Base-by-base conservation (phyloP, 441 rosid genomes). In the Bocquillonia castaneifolia region DNA sequence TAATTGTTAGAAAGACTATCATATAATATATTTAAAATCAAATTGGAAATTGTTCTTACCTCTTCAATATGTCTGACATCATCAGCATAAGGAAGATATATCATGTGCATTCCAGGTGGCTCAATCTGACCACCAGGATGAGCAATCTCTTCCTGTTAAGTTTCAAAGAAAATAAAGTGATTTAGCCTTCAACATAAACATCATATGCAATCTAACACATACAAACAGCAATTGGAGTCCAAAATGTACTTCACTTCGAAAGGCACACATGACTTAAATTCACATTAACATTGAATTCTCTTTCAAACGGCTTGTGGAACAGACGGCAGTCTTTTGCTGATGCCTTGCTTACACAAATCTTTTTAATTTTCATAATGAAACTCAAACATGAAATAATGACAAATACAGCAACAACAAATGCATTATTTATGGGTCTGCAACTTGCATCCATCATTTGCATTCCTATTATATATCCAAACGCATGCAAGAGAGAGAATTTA, bases 71-170 rank as follows among this genome's bases (percentile, higher is more conserved):
- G 81, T 83, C 99, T 86, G 71, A 94, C 72, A 80, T 94, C 97
- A 70, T 91, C 91, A 69, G 90, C 66, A 77, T 88, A 94, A 44
- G 99, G 99, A 66, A 94, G 99, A 81, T 80, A 86, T 76, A 94
- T 90, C 96, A 94, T 85, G 78, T 91, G 90, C 86, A 94, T 89
- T 83, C 99, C 99, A 3, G 97, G 96, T 68, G 96, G 96, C 84
- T 94, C 99, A 68, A 87, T 70, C 80, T 94, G 99, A 67, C 87
- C 92, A 78, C 85, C 91, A 57, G 77, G 84, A 68, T 76, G 81
- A 72, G 69, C 71, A 59, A 91, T 83, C 76, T 94, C 99, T 47
- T 90, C 97, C 99, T 94, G 88, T 63, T 51, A 63, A 68, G 61
- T 76, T 65, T 53, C 70, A 70, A 69, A 67, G 51, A 69, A 12